phyloP scores from a whole-genome alignment of 306 rosid genomes.

The Inga oerstediana region DNA sequence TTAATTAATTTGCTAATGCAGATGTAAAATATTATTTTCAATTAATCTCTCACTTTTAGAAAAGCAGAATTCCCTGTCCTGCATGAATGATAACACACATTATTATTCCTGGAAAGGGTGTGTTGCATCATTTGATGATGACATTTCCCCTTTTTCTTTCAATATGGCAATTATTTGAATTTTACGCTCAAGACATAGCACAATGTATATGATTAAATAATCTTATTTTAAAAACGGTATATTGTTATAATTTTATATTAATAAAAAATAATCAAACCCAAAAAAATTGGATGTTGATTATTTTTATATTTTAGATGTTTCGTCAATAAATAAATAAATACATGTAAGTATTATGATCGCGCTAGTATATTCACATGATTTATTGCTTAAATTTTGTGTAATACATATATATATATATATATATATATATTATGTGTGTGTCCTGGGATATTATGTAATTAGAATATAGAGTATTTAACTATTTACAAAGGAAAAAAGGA shows the following conservation, averaged over 20 bases:
- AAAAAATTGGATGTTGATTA: neutral
- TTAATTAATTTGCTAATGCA: neutral
- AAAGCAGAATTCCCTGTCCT: neutral
- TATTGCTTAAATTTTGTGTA: no score
- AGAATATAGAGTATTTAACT: neutral
- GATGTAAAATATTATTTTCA: neutral
- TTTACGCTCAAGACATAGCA: neutral
- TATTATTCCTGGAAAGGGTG: neutral
- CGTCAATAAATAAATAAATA: no score
- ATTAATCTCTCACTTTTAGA: neutral
- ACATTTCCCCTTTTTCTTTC: neutral
- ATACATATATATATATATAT: no score
- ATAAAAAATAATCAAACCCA: neutral
- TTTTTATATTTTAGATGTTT: no score
- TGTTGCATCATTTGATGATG: neutral
- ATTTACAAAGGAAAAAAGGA: neutral
- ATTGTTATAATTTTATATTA: neutral
- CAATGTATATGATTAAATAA: neutral
- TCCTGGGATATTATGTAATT: no score
- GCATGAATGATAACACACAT: neutral
- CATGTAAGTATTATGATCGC: no score
- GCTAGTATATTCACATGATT: neutral
- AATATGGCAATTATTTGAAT: neutral
- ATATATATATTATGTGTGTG: no score
- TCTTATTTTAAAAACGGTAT: neutral